These are phyloP conservation scores for Rhodotorula sp. DNA, from an alignment of 1,284 basidiomycete genomes.

Conservation along the genomic window DNA sequence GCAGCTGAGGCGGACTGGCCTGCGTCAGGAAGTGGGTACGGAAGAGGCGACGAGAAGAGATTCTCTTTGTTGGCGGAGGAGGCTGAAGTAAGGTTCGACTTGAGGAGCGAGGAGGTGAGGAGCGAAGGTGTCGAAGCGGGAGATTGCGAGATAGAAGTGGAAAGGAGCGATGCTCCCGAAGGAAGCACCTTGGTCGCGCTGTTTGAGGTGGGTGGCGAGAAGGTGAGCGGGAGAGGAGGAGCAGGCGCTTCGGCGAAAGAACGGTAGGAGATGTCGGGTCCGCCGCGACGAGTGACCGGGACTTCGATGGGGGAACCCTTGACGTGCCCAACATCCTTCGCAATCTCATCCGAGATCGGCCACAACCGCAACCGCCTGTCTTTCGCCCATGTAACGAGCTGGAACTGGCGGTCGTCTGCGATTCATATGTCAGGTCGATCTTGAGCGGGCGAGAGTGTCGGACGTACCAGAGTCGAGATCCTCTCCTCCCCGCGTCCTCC, in stretches of 20 bases:
- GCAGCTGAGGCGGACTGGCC: constrained; percentile 9
- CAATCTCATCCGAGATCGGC: constrained; percentile 72
- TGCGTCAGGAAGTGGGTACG: neutral
- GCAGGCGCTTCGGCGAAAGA: constrained; percentile 34
- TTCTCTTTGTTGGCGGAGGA: constrained; percentile 11
- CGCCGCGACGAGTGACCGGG: constrained; percentile 52
- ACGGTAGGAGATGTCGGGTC: constrained; percentile 37
- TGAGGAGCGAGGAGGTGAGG: constrained; percentile 31
- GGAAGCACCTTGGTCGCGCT: constrained; percentile 6
- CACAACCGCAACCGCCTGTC: constrained; percentile 89
- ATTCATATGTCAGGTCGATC: constrained; percentile 1
- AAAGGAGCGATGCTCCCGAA: constrained; percentile 19
- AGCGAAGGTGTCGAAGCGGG: constrained; percentile 14
- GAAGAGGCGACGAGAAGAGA: neutral
- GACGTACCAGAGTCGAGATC: constrained; percentile 45
- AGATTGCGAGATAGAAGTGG: constrained; percentile 18
- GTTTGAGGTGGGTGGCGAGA: neutral
- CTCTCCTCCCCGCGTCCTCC: constrained; percentile 65
- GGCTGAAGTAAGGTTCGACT: constrained; percentile 9
- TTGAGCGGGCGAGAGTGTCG: neutral
- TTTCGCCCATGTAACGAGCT: constrained; percentile 95
- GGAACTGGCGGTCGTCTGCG: constrained; percentile 72
- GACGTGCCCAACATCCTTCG: constrained; percentile 59
- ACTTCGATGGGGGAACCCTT: constrained; percentile 56
- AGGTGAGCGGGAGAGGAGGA: constrained; percentile 15